Base-by-base conservation (phyloP, 441 rosid genomes). In the Populus hybrid region DNA sequence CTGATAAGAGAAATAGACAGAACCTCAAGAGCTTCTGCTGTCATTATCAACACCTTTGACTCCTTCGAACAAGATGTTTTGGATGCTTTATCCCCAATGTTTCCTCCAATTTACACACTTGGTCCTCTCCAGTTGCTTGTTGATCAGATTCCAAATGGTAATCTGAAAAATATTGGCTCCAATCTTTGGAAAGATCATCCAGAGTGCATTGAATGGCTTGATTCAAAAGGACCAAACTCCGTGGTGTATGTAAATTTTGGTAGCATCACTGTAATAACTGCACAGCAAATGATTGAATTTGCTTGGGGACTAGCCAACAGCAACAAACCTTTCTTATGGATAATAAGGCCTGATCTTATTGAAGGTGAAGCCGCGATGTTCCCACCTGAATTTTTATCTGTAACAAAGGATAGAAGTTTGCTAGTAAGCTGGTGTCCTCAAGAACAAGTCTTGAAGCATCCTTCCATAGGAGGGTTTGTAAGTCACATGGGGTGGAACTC, bases 401-500 rank as follows among this genome's bases (percentile, higher is more conserved):
- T 26, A 10, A 77, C 70, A 5, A 72, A 71, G 63, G 72, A 72
- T 8, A 46, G 76, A 72, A 71, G 80, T 5, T 4, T 78, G 46
- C 8, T 74, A 1, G n/a, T 63, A 16, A 79, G 75, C 18, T 79
- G 82, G 82, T 79, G 82, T 42, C 61, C 75, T 0, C 78, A 79
- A 30, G 71, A 74, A 32, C 24, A 74, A 14, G 71, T 79, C 24
- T 6, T 78, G 38, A 78, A 73, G 35, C 81, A 78, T 40, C 73
- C 73, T 10, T 34, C 81, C 14, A 50, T 79, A 4, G 82, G 82
- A 68, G 82, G 74, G 40, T 79, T 79, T 7, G 21, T 79, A 24
- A 78, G 76, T 5, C 80, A 78, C 42, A 78, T 72, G 76, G 80
- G 80, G 1, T 78, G 80, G 80, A 78, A 79, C 23, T 71, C 76